These are phyloP conservation scores for Cryptococcus sp. DNA, from an alignment of 1,284 basidiomycete species.

Conservation along the genomic window DNA sequence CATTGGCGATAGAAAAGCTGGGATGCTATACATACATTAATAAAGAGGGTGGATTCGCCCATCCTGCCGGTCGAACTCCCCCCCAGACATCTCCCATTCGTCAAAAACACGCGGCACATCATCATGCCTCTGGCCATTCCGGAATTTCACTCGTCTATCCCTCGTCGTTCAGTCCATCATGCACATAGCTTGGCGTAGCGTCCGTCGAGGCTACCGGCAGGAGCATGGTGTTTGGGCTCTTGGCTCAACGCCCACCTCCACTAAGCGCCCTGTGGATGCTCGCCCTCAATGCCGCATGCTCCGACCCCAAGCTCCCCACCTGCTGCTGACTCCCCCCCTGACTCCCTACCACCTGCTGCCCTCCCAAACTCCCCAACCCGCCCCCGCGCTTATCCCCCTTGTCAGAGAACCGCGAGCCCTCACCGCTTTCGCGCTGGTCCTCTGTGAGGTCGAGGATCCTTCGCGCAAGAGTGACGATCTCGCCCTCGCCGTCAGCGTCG, in stretches of 20 bases:
- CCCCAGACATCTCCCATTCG: too few species aligned
- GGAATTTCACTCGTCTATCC: background rate
- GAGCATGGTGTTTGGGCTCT: too few species aligned
- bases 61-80: background rate
- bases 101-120: background rate
- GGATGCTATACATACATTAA: slow-evolving; percentile 3
- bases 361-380: slow-evolving; percentile 2
- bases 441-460: slow-evolving; percentile 84
- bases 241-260: slow-evolving; percentile 11
- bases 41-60: background rate
- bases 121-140: background rate
- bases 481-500: slow-evolving; percentile 51
- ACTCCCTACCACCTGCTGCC: slow-evolving; percentile 10
- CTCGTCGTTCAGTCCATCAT: background rate
- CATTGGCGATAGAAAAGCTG: background rate
- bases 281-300: slow-evolving; percentile 42
- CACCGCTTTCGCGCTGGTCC: slow-evolving; percentile 54
- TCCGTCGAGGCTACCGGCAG: too few species aligned
- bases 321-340: slow-evolving; percentile 4
- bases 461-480: slow-evolving; percentile 78
- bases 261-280: slow-evolving; percentile 47
- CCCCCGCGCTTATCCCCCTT: slow-evolving; percentile 7
- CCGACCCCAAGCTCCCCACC: slow-evolving; percentile 24
- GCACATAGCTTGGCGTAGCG: too few species aligned
- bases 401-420: slow-evolving; percentile 9